Evolutionary conservation across 1,139 yeast species (phyloP).

Genomic region (Protomyces macrosporus): DNA sequence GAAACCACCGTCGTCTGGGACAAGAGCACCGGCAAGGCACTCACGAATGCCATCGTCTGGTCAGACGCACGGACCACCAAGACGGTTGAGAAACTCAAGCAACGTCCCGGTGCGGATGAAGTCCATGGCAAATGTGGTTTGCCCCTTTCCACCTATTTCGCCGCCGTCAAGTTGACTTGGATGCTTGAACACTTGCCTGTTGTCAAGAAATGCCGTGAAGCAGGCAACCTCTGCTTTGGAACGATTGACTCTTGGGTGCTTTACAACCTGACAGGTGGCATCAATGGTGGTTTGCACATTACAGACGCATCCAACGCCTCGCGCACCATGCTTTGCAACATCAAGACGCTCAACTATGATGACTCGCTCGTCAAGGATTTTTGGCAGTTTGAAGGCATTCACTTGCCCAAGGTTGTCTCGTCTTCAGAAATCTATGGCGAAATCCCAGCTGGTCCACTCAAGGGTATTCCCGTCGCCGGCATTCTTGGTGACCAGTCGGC

Average conservation of each 20-base stretch:
- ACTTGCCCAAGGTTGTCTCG: constrained; percentile 72
- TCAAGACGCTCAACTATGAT: constrained; percentile 71
- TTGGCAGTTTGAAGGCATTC: constrained; percentile 61
- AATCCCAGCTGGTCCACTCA: constrained; percentile 37
- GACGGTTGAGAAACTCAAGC: constrained; percentile 60
- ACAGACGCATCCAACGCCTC: constrained; percentile 91
- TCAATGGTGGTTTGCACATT: constrained; percentile 44
- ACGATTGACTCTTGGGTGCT: constrained; percentile 94
- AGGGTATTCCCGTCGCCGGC: constrained; percentile 73
- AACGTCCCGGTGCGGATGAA: constrained; percentile 56
- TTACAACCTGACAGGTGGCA: constrained; percentile 71
- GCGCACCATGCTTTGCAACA: constrained; percentile 84
- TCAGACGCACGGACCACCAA: constrained; percentile 83
- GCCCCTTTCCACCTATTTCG: constrained; percentile 85
- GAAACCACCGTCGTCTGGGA: constrained; percentile 94
- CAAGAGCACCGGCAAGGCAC: constrained; percentile 71
- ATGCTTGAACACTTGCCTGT: constrained; percentile 69
- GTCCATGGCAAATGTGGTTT: constrained; percentile 71
- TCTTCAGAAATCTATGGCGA: constrained; percentile 76
- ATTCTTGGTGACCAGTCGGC: constrained; percentile 94
- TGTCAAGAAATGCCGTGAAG: constrained; percentile 66
- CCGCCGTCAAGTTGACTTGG: constrained; percentile 89
- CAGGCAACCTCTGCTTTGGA: constrained; percentile 81
- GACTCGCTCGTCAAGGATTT: constrained; percentile 60
- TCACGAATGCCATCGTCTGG: constrained; percentile 91